Percentiles rank a stretch among this genome's conserved stretches.
These are phyloP conservation scores for Euphorbia tirucalli DNA, from an alignment of 345 rosid genomes.

Conservation along the genomic window DNA sequence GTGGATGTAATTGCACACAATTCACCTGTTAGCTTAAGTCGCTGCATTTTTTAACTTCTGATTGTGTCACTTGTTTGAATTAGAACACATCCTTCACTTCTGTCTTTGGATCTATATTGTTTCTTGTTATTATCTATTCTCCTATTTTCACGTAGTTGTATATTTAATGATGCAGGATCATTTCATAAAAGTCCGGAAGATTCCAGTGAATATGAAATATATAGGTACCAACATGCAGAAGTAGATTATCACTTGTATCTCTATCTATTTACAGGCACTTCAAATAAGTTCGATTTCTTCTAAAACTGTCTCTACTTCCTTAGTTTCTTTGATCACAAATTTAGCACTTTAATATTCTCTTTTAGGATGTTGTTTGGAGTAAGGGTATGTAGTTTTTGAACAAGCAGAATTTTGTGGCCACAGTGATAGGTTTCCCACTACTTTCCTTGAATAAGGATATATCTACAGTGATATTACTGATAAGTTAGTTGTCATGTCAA, in stretches of 20 bases:
- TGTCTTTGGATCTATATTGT: background rate
- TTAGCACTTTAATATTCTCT: background rate
- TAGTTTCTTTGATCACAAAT: background rate
- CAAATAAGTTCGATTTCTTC: background rate
- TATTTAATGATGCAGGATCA: constrained; percentile 54
- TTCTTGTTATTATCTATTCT: constrained; percentile 4
- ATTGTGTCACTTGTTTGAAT: background rate
- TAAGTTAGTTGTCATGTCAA: background rate
- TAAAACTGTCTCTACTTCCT: background rate
- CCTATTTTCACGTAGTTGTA: constrained; percentile 1
- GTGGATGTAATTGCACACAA: background rate
- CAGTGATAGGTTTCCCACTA: background rate
- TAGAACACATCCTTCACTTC: constrained; percentile 1
- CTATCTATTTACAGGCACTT: background rate
- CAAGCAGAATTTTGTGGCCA: background rate
- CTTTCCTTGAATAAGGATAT: background rate
- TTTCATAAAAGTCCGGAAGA: constrained; percentile 59
- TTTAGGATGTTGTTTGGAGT: background rate
- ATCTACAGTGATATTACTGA: background rate
- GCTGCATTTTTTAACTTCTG: background rate
- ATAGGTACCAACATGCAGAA: constrained; percentile 49
- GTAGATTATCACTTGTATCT: background rate
- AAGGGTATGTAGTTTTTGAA: background rate
- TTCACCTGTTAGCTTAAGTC: background rate
- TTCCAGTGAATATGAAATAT: constrained; percentile 78